Base-by-base conservation (phyloP, 140 eudicot genomes). In the Anethum foeniculum region DNA sequence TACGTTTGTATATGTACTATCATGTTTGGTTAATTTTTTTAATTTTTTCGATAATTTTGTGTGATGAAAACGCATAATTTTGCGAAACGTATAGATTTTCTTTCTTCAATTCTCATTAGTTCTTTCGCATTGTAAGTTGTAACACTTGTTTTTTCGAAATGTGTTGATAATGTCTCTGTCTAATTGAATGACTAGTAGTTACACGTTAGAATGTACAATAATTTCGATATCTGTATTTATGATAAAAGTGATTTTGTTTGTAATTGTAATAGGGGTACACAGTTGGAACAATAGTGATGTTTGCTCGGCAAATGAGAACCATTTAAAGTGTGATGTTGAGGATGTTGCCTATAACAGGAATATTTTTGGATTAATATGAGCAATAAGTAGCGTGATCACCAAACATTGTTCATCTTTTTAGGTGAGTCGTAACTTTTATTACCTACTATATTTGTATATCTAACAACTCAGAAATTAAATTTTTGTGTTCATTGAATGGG, bases 311-410 rank as follows among this genome's bases (percentile, higher is more conserved):
- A 32, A 71, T 3, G 6, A 38, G 77, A 41, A 32, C 51, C 46
- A 39, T 38, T 71, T 39, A 71, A 71, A 32, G 27, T 38, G 51
- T 71, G 77, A 71, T 19, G 77, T 39, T 39, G 77, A 71, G 27
- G 47, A 38, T 30, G 46, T 71, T 32, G 47, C 49, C 49, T 23
- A 38, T 14, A 71, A 39, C 77, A 71, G 77, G 77, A 71, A 71
- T 71, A 49, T 39, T 71, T 71, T 71, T 71, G 77, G 49, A 69
- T 13, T 69, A 13, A 1, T 36, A 4, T 15, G 25, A 36, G 46
- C 43, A 69, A 69, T 34, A 32, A 28, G 41, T 30, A 34, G 75
- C 75, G 12, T 18, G 23, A 32, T 69, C 25, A 69, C 18, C 25
- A 34, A 69, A 15, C 75, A 16, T 18, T 69, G 25, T 36, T 69